Conservation (phyloP, 179 eudicot species). For the Sideroxylon spinosum region DNA sequence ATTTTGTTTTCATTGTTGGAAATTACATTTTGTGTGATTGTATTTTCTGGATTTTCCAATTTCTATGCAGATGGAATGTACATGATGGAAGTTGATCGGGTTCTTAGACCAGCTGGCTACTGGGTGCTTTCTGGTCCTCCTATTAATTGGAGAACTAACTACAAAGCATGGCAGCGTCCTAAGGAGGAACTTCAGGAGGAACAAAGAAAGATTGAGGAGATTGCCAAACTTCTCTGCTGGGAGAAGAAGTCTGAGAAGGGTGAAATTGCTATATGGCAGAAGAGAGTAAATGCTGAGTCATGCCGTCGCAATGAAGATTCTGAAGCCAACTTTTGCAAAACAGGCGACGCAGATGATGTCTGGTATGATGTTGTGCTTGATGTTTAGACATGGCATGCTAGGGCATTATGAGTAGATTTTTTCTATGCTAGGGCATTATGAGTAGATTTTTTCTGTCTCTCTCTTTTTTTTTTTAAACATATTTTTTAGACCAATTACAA, state of each 20-base stretch:
- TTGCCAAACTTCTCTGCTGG: slow-evolving; percentile 77
- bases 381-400: not conserved
- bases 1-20: not conserved
- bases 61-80: slow-evolving; percentile 54
- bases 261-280: slow-evolving; percentile 73
- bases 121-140: slow-evolving; percentile 92
- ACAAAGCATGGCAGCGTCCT: slow-evolving; percentile 63
- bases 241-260: slow-evolving; percentile 73
- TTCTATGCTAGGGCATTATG: no score
- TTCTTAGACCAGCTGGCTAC: slow-evolving; percentile 77
- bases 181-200: slow-evolving; percentile 68
- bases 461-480: no score
- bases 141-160: slow-evolving; percentile 64
- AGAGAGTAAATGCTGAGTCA: slow-evolving; percentile 39
- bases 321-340: slow-evolving; percentile 35
- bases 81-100: slow-evolving; percentile 89
- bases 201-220: slow-evolving; percentile 69
- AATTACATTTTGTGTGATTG: not conserved
- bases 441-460: no score
- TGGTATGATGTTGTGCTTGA: slow-evolving; percentile 36
- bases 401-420: no score
- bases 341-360: slow-evolving; percentile 53
- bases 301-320: slow-evolving; percentile 43
- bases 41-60: slow-evolving; percentile 1
- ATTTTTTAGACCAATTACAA: no score